Conservation (phyloP, 768 basidiomycete species). For the Lactifluus hygrophoroides region DNA sequence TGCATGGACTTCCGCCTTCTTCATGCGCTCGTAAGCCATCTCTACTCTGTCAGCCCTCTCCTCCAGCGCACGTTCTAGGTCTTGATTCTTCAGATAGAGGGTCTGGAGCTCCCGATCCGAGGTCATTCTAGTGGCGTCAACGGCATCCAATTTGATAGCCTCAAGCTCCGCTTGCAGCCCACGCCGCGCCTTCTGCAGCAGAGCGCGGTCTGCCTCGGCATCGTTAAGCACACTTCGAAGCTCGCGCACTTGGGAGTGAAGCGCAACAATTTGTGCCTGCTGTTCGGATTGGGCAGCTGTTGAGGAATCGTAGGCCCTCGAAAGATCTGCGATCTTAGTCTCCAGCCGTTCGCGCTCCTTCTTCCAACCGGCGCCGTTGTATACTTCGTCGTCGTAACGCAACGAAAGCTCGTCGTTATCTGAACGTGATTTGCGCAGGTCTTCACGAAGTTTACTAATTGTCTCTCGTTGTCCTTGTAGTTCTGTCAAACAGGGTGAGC, state of each 20-base stretch:
- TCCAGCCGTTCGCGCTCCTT: conserved; percentile 84
- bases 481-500: conserved; percentile 34
- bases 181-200: conserved; percentile 75
- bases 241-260: conserved; percentile 82
- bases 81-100: conserved; percentile 72
- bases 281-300: conserved; percentile 68
- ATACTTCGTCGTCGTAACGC: conserved; percentile 68
- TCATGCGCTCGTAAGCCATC: conserved; percentile 68
- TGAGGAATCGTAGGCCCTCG: conserved; percentile 67
- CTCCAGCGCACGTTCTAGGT: conserved; percentile 67
- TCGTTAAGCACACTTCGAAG: conserved; percentile 75
- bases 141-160: conserved; percentile 66
- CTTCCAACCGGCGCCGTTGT: conserved; percentile 73
- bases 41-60: conserved; percentile 68
- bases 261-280: conserved; percentile 72
- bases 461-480: conserved; percentile 70
- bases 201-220: conserved; percentile 70
- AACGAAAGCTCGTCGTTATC: conserved; percentile 70
- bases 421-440: conserved; percentile 68
- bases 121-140: conserved; percentile 59
- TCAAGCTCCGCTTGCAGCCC: conserved; percentile 75
- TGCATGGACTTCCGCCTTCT: conserved; percentile 70
- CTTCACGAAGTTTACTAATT: conserved; percentile 69
- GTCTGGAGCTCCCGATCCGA: conserved; percentile 69
- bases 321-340: conserved; percentile 68